Percentiles rank a stretch among this genome's conserved stretches.
phyloP scores from a whole-genome alignment of 2,329 filamentous ascomycete species.

The Zalaria sp. region DNA sequence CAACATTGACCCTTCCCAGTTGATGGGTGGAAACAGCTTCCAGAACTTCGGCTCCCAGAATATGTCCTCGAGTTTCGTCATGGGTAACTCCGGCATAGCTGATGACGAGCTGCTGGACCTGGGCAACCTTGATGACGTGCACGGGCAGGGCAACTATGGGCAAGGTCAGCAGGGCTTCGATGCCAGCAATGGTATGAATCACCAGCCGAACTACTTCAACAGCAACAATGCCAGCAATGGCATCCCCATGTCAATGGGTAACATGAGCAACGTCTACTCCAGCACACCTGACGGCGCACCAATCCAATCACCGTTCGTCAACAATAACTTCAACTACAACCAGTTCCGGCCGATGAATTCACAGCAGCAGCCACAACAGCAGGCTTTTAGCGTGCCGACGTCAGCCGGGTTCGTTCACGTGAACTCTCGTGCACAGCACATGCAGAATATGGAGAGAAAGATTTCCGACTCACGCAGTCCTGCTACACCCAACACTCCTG shows the following conservation, averaged over 20 bases:
- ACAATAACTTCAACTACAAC: slow-evolving; percentile 57
- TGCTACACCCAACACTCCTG: slow-evolving; percentile 75
- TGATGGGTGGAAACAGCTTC: slow-evolving; percentile 38
- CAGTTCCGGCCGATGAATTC: slow-evolving; percentile 60
- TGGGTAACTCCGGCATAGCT: slow-evolving; percentile 63
- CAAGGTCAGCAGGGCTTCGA: slow-evolving; percentile 7
- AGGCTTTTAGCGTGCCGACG: slow-evolving; percentile 25
- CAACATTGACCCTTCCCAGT: slow-evolving; percentile 15
- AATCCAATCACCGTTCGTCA: slow-evolving; percentile 78
- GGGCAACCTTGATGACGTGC: slow-evolving; percentile 37
- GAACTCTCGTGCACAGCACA: slow-evolving; percentile 20
- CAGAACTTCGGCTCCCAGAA: slow-evolving; percentile 44
- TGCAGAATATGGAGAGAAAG: slow-evolving; percentile 39
- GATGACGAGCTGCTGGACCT: slow-evolving; percentile 84
- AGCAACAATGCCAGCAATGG: slow-evolving; percentile 28
- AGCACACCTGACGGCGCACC: slow-evolving; percentile 85
- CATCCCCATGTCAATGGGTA: slow-evolving; percentile 41
- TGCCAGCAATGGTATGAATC: slow-evolving; percentile 10
- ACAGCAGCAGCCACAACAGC: slow-evolving; percentile 24
- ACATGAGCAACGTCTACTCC: slow-evolving; percentile 64
- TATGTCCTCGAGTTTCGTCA: slow-evolving; percentile 58
- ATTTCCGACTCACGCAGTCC: slow-evolving; percentile 62
- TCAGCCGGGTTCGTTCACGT: slow-evolving; percentile 10
- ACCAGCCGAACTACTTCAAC: slow-evolving; percentile 16
- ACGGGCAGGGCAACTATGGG: slow-evolving; percentile 13